These are phyloP conservation scores for Paraconiothyrium brasiliense DNA, from an alignment of 2,329 filamentous ascomycete genomes.

Conservation along the genomic window DNA sequence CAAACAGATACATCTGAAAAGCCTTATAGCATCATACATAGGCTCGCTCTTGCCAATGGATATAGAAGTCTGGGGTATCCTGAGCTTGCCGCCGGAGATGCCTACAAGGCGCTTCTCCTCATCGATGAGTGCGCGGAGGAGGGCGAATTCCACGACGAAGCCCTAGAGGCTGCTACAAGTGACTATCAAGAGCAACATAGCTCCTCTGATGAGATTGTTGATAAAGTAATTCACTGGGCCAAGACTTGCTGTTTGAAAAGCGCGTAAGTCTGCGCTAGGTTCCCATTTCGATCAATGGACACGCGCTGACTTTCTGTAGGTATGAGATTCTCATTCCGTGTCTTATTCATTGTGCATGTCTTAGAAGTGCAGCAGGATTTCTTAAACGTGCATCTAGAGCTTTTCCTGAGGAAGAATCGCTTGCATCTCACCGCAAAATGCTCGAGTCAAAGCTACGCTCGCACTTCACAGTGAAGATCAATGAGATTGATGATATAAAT, in stretches of 20 bases:
- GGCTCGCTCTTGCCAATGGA: constrained; percentile 72
- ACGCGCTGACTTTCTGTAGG: constrained; percentile 28
- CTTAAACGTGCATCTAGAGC: constrained; percentile 68
- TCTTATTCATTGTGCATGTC: constrained; percentile 68
- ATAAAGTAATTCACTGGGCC: constrained; percentile 31
- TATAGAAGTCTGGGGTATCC: constrained; percentile 83
- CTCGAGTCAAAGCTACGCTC: constrained; percentile 52
- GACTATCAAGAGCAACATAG: constrained; percentile 27
- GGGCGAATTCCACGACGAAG: constrained; percentile 80
- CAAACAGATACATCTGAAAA: constrained; percentile 33
- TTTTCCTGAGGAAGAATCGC: constrained; percentile 64
- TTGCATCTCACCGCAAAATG: constrained; percentile 63
- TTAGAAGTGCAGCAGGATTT: constrained; percentile 73
- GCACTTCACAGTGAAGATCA: constrained; percentile 34
- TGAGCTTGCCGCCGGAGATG: constrained; percentile 88
- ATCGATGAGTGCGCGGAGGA: constrained; percentile 83
- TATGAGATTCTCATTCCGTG: constrained; percentile 59
- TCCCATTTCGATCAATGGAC: not conserved
- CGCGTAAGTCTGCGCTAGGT: constrained; percentile 39
- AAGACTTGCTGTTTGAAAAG: constrained; percentile 33
- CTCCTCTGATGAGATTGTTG: constrained; percentile 14
- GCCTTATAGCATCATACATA: constrained; percentile 51
- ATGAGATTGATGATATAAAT: constrained; percentile 54
- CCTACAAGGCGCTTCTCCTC: constrained; percentile 88
- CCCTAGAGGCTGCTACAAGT: constrained; percentile 61